phyloP scores from a whole-genome alignment of 1,284 basidiomycete species.

The Mycosarcoma maydis region DNA sequence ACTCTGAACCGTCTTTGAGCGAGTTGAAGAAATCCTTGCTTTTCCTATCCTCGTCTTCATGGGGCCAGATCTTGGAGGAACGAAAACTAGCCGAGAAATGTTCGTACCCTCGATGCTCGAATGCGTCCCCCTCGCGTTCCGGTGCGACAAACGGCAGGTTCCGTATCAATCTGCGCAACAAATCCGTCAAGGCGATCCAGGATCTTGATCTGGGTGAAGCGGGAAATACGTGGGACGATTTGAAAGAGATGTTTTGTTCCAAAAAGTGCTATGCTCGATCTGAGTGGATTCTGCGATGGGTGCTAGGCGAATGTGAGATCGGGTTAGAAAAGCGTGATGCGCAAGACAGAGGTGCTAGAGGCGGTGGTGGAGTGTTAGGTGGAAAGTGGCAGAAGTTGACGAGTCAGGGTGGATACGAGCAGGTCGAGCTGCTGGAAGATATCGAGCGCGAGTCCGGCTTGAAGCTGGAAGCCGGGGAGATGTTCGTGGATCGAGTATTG shows the following conservation, averaged over 20 bases:
- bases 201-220: slow-evolving; percentile 21
- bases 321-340: slow-evolving; percentile 73
- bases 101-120: slow-evolving; percentile 22
- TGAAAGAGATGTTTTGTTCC: slow-evolving; percentile 26
- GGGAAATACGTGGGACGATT: slow-evolving; percentile 31
- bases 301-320: slow-evolving; percentile 28
- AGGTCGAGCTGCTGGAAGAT: slow-evolving; percentile 43
- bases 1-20: neutral
- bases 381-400: slow-evolving; percentile 83
- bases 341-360: slow-evolving; percentile 78
- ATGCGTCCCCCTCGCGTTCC: slow-evolving; percentile 13
- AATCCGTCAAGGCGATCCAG: slow-evolving; percentile 17
- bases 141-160: slow-evolving; percentile 7
- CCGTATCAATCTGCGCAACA: slow-evolving; percentile 17
- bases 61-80: slow-evolving; percentile 44
- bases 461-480: no score
- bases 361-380: slow-evolving; percentile 76
- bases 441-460: slow-evolving; percentile 29
- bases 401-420: slow-evolving; percentile 79
- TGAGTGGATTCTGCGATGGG: slow-evolving; percentile 43
- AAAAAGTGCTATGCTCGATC: slow-evolving; percentile 31
- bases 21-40: slow-evolving; percentile 22
- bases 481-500: no score
- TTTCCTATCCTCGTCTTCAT: slow-evolving; percentile 18
- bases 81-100: slow-evolving; percentile 25